Base-by-base conservation (phyloP, 2,329 filamentous ascomycete species). In the Diaporthe citrichinensis region DNA sequence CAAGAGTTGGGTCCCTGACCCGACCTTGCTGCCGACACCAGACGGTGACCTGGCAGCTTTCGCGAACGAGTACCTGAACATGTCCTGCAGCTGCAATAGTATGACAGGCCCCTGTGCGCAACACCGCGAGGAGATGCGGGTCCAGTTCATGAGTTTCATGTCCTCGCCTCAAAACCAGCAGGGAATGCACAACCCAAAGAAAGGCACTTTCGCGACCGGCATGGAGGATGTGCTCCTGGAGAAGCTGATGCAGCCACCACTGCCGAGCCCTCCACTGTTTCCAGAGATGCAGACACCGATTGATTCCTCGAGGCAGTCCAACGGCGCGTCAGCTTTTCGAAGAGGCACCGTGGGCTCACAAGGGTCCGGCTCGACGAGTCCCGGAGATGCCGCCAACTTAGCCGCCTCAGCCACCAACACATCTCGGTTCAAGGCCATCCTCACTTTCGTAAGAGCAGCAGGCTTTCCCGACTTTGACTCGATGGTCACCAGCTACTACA, bases 101-200 rank as follows among this genome's bases (percentile, higher is more conserved):
- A 68, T 68, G 65, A 68, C 65, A 39, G 65, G 65, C 31, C 65
- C 65, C n/a, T 68, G 65, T 28, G 65, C 65, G 4, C 65, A 68
- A 25, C 65, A 68, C 15, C 65, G 65, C 46, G 65, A 68, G 17
- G 65, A 68, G 65, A 68, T 68, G 65, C 65, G 65, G 6, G 65
- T 68, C n/a, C 65, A 68, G 31, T 68, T 68, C 31, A 68, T 68
- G 65, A 68, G 65, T 34, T 68, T 68, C 65, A 68, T 68, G 65
- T 68, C 65, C 49, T 68, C 65, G 9, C 44, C 65, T 36, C 65
- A 68, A 25, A 68, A 53, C 31, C 46, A 53, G n/a, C 65, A 36
- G 7, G 28, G 34, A 12, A 39, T 68, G 46, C 44, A 25, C 14
- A 53, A 36, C 46, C 65, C 44, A 15, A 68, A 68, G 65, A 53